Conservation (phyloP, 2,329 filamentous ascomycete species). For the Alternaria ventricosa region DNA sequence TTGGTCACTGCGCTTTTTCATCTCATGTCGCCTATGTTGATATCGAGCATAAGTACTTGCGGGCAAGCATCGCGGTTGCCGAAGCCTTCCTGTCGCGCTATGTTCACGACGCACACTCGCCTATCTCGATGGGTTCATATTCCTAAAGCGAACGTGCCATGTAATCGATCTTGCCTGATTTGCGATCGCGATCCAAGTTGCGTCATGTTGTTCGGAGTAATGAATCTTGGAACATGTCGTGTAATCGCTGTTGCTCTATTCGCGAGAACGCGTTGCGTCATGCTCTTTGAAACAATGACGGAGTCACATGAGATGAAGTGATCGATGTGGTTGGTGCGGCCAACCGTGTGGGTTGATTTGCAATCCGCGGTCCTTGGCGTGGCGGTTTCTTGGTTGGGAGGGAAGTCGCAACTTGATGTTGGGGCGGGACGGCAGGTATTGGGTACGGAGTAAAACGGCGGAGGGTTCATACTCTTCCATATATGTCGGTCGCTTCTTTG, state of each 20-base stretch:
- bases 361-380: background rate
- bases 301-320: background rate
- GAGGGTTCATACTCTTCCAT: background rate
- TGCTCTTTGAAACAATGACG: rapidly evolving
- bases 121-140: background rate
- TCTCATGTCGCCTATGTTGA: background rate
- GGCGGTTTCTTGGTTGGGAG: background rate
- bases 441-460: background rate
- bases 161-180: too few species aligned
- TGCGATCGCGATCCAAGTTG: too few species aligned
- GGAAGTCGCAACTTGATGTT: background rate
- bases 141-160: background rate
- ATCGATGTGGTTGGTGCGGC: background rate
- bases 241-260: background rate
- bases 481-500: background rate
- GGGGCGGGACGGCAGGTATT: background rate
- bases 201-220: background rate
- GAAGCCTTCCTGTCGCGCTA: background rate
- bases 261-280: background rate
- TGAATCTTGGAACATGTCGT: too few species aligned
- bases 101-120: background rate
- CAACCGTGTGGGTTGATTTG: background rate
- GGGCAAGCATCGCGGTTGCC: background rate
- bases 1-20: background rate
- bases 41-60: background rate